Base-by-base conservation (phyloP, 1,284 basidiomycete species). In the Cystobasidium slooffiae region DNA sequence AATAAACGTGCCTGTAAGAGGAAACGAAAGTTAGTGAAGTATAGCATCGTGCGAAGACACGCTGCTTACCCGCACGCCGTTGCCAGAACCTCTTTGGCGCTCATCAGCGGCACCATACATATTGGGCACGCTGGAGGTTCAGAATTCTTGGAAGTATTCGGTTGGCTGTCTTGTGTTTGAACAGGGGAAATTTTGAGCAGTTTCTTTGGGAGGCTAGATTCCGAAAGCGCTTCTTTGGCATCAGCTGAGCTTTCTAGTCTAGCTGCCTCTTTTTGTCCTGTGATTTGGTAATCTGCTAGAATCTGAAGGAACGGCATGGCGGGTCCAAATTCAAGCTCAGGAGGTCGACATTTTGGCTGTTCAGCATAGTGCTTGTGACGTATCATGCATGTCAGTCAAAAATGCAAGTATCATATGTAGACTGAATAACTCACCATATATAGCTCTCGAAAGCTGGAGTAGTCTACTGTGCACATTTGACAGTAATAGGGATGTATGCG, bases 31-130 rank as follows among this genome's bases (percentile, higher is more conserved):
- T 43, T 7, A 43, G 37, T 8, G 6, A 12, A 6, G 44, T 22
- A 8, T 1, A 39, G 44, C 6, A 39, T 18, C n/a, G 7, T 16
- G 3, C 3, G 18, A 18, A 53, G 18, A 8, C 2, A 46, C 12
- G 14, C 22, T n/a, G 22, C 63, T 55, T 41, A 73, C 70, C 70
- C 70, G 70, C 70, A 73, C 31, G 70, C 70, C n/a, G 70, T 73
- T 3, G 53, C 62, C 7, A 73, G 53, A 16, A 66, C 44, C 39
- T 73, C 70, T 46, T 56, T 58, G 22, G 18, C 58, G 8, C 37
- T 43, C 52, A 55, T 66, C 10, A 73, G 37, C 4, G 53, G 44
- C 10, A 43, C 20, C 62, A 73, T 73, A 20, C 70, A 73, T 39
- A 73, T 73, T 12, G 70, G 70, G 58, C 70, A 73, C 4, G 53